Evolutionary conservation across 345 rosid genomes (phyloP).

Genomic region (Raphanus raphanistrum): DNA sequence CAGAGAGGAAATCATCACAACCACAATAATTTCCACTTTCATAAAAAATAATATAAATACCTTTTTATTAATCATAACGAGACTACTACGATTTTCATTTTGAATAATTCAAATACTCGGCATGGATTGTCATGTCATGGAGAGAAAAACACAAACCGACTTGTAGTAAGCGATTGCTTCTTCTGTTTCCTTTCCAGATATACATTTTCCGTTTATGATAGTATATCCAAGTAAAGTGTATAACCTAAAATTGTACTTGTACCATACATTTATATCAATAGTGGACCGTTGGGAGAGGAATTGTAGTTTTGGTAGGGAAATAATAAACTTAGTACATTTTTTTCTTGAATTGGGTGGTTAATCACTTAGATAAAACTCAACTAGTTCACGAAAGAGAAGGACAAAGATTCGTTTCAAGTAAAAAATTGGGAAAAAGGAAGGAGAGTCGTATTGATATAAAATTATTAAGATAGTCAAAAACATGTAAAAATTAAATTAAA

Average conservation of each 20-base stretch:
- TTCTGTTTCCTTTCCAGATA: neutral
- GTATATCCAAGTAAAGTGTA: neutral
- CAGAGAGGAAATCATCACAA: constrained; percentile 9
- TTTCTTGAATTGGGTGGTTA: neutral
- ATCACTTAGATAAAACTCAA: constrained; percentile 2
- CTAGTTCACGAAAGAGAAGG: constrained; percentile 11
- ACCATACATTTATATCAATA: neutral
- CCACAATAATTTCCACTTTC: neutral
- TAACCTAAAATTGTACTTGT: neutral
- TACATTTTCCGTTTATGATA: neutral
- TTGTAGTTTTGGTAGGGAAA: neutral
- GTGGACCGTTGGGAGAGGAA: neutral
- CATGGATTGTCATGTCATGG: neutral
- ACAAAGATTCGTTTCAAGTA: constrained; percentile 36
- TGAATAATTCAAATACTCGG: neutral
- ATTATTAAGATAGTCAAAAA: constrained; percentile 29
- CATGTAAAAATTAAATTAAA: constrained; percentile 43
- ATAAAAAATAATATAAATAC: constrained; percentile 2
- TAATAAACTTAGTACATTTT: neutral
- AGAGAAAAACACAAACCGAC: neutral
- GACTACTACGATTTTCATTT: neutral
- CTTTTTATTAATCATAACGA: neutral
- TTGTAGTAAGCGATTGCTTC: neutral
- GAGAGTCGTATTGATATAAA: constrained; percentile 35
- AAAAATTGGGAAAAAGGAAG: constrained; percentile 9